Conservation (phyloP, 345 rosid genomes). For the Mercurialis annua region DNA sequence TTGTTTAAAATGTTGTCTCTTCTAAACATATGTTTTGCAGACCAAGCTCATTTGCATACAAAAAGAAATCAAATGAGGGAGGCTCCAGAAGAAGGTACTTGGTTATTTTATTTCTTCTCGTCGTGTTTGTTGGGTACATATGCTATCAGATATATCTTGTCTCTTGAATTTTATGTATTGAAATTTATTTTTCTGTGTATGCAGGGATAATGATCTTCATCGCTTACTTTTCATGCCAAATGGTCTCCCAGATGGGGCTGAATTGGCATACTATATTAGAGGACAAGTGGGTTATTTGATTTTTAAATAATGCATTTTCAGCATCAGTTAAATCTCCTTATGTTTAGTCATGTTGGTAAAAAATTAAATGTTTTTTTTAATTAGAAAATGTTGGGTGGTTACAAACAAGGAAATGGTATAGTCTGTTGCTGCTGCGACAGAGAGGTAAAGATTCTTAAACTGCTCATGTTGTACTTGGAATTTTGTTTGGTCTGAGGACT, state of each 20-base stretch:
- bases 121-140: not conserved
- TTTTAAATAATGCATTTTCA: not conserved
- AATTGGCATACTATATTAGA: slow-evolving; percentile 77
- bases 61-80: slow-evolving; percentile 63
- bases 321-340: not conserved
- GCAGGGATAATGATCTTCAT: slow-evolving; percentile 94
- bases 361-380: slow-evolving; percentile 4
- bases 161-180: slow-evolving; percentile 4
- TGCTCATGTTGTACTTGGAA: not conserved
- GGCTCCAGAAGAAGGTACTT: slow-evolving; percentile 63
- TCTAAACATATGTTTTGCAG: slow-evolving; percentile 36
- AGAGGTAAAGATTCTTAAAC: slow-evolving; percentile 48
- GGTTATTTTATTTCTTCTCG: not conserved
- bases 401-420: slow-evolving; percentile 86
- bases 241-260: slow-evolving; percentile 93
- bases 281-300: slow-evolving; percentile 55
- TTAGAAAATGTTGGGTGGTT: slow-evolving; percentile 70
- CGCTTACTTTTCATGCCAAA: slow-evolving; percentile 89
- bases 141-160: not conserved
- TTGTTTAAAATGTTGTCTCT: not conserved
- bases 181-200: slow-evolving; percentile 14
- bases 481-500: slow-evolving; percentile 8
- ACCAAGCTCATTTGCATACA: slow-evolving; percentile 40
- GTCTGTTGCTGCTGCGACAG: slow-evolving; percentile 73
- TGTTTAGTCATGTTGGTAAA: not conserved